These are phyloP conservation scores for Neonectria sp. DNA, from an alignment of 2,329 filamentous ascomycete species.

Conservation along the genomic window DNA sequence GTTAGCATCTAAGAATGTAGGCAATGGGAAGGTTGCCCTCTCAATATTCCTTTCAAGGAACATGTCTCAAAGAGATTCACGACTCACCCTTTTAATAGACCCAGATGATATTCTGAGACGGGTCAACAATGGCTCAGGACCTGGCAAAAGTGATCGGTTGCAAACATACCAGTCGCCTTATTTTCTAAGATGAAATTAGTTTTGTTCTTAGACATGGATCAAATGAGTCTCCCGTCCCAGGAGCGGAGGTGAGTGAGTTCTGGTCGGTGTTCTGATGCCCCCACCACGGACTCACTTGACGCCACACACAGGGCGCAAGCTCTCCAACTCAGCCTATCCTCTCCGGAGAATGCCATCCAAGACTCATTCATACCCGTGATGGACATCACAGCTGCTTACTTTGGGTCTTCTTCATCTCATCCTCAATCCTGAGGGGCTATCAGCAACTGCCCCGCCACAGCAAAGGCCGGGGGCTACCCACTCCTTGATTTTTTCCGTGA, in stretches of 20 bases:
- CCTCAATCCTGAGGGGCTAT: conserved; percentile 85
- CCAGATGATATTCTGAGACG: conserved; percentile 91
- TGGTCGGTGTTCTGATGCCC: neutral
- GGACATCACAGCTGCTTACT: conserved; percentile 73
- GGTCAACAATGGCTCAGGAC: conserved; percentile 36
- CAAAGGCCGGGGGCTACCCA: conserved; percentile 60
- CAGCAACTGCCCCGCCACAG: conserved; percentile 38
- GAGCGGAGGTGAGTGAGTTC: neutral
- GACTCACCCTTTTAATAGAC: conserved; percentile 92
- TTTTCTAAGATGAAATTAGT: conserved; percentile 78
- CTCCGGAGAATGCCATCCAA: neutral
- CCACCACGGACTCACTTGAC: neutral
- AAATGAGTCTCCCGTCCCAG: neutral
- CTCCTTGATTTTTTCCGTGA: conserved; percentile 99
- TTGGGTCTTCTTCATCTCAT: conserved; percentile 99
- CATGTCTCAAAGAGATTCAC: neutral
- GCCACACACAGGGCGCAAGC: neutral
- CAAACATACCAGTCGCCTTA: conserved; percentile 91
- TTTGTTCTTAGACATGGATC: conserved; percentile 9
- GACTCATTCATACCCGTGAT: neutral
- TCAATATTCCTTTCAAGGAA: neutral
- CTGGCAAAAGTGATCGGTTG: conserved; percentile 3
- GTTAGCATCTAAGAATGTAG: conserved; percentile 22
- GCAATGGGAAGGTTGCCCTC: neutral
- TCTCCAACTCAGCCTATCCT: neutral